A percentile compares a stretch with the other conserved stretches of the same genome.
phyloP scores from a whole-genome alignment of 345 rosid species.

The Physaria fendleri region DNA sequence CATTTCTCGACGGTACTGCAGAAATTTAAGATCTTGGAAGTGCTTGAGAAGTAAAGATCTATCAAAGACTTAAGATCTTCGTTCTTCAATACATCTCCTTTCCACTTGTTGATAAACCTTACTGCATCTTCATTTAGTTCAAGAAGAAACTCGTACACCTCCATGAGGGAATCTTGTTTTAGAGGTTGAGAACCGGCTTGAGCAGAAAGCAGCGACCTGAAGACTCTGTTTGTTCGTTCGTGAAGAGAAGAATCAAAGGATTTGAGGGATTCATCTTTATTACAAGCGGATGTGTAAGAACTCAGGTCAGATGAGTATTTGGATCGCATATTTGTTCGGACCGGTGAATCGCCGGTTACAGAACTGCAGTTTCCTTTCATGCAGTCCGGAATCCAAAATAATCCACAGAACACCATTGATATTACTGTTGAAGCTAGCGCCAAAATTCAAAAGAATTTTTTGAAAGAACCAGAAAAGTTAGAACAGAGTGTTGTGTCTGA shows the following conservation, averaged over 20 bases:
- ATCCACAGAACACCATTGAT: constrained; percentile 13
- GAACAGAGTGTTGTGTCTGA: too few species aligned
- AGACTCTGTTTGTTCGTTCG: constrained; percentile 45
- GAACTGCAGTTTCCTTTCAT: not conserved
- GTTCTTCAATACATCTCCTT: constrained; percentile 56
- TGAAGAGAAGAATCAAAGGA: constrained; percentile 51
- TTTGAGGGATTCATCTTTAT: constrained; percentile 56
- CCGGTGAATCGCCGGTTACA: not conserved
- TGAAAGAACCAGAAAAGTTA: not conserved
- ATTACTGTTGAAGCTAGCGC: not conserved
- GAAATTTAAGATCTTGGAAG: constrained; percentile 52
- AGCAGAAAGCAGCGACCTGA: constrained; percentile 43
- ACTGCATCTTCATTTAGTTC: constrained; percentile 62
- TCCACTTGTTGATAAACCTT: constrained; percentile 45
- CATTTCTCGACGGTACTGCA: constrained; percentile 54
- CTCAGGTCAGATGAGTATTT: constrained; percentile 40
- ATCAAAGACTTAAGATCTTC: constrained; percentile 49
- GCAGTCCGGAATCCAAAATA: not conserved
- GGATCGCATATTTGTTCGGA: constrained; percentile 6
- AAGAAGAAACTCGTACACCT: constrained; percentile 49
- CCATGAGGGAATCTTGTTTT: constrained; percentile 55
- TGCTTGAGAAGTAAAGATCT: constrained; percentile 56
- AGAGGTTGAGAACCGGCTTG: constrained; percentile 41
- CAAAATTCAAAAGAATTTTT: not conserved
- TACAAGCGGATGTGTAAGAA: constrained; percentile 61